Evolutionary conservation across 352 stramenopile genomes (phyloP).

Genomic region (Pythium brachiatum): DNA sequence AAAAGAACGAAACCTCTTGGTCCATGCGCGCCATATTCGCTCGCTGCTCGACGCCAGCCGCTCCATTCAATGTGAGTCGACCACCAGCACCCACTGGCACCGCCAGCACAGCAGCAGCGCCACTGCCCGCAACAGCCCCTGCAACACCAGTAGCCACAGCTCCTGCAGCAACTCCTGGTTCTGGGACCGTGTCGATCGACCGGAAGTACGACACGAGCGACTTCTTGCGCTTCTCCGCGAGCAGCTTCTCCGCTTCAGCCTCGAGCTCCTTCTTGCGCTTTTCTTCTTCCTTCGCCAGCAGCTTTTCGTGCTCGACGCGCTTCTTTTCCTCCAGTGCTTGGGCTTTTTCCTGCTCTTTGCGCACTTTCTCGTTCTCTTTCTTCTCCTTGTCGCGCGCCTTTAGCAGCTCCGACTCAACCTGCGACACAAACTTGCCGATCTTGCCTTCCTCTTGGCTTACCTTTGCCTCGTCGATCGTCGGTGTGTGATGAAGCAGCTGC

Average conservation of each 20-base stretch:
- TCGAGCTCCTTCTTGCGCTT: constrained; percentile 59
- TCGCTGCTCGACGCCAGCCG: neutral
- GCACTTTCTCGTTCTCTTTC: constrained; percentile 26
- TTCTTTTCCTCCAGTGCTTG: constrained; percentile 59
- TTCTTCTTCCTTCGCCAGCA: constrained; percentile 61
- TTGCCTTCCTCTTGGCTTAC: constrained; percentile 81
- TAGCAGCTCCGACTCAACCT: constrained; percentile 59
- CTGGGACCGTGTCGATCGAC: constrained; percentile 34
- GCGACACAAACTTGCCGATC: constrained; percentile 68
- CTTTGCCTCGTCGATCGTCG: constrained; percentile 72
- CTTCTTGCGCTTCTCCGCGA: constrained; percentile 60
- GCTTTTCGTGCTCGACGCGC: constrained; percentile 45
- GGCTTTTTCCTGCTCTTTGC: constrained; percentile 63
- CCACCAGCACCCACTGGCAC: neutral
- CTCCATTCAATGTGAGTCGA: neutral
- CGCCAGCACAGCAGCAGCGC: neutral
- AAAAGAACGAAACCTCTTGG: constrained; percentile 30
- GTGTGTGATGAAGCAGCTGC: constrained; percentile 59
- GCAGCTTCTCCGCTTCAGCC: constrained; percentile 39
- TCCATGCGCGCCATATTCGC: constrained; percentile 61
- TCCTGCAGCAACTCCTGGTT: neutral
- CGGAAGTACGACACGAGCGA: constrained; percentile 64
- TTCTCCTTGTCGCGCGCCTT: constrained; percentile 47
- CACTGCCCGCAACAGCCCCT: neutral
- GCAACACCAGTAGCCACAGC: neutral